These are phyloP conservation scores for Trichoderma sp. DNA, from an alignment of 2,329 filamentous ascomycete genomes.

Conservation along the genomic window DNA sequence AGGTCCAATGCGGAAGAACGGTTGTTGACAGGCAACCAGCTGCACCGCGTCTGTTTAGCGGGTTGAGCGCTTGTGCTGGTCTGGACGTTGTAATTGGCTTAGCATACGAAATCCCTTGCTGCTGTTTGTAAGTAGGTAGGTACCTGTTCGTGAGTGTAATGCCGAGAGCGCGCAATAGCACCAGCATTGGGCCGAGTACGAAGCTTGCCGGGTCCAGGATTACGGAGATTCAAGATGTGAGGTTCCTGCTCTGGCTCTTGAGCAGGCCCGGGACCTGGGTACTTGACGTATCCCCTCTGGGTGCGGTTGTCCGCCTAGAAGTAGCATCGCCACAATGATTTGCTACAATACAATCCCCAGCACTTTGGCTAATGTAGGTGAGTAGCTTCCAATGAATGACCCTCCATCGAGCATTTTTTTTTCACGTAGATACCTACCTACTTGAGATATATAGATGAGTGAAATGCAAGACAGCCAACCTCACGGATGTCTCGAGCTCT, in stretches of 20 bases:
- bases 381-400: no score
- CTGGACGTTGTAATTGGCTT: constrained; percentile 1
- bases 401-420: no score
- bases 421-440: no score
- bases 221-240: no score
- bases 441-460: not conserved
- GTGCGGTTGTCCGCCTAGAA: not conserved
- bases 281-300: constrained; percentile 5
- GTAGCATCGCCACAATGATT: constrained; percentile 1
- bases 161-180: not conserved
- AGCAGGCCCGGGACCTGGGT: not conserved
- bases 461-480: not conserved
- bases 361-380: no score
- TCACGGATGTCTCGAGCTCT: not conserved
- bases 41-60: constrained; percentile 21
- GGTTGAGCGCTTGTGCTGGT: constrained; percentile 14
- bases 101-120: constrained; percentile 1
- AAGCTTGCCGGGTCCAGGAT: no score
- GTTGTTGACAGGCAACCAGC: not conserved
- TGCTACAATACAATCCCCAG: no score
- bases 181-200: no score
- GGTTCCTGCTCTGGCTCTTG: no score
- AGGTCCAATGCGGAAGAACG: not conserved
- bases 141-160: not conserved
- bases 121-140: not conserved